phyloP scores from a whole-genome alignment of 208 protist genomes.

The Trypanosoma platydactyli region DNA sequence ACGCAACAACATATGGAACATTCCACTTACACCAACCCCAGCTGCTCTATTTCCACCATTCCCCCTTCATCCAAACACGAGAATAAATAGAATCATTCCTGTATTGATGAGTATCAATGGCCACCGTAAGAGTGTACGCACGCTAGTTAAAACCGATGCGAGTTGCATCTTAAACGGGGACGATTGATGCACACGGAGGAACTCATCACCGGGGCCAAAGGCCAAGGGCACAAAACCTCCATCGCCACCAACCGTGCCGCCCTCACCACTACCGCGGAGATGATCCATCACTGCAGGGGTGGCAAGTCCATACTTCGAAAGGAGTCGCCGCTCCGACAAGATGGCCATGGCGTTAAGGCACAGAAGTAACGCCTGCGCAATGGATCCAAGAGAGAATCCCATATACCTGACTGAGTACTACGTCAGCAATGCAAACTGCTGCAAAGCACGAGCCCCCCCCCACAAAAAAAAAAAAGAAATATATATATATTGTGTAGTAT shows the following conservation, averaged over 20 bases:
- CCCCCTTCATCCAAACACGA: conserved; percentile 59
- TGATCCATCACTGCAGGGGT: conserved; percentile 30
- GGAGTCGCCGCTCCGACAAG: conserved; percentile 81
- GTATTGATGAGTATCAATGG: conserved; percentile 82
- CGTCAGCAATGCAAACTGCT: too few species aligned
- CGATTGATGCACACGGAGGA: background rate
- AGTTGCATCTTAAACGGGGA: conserved; percentile 47
- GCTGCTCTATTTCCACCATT: background rate
- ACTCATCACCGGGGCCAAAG: conserved; percentile 9
- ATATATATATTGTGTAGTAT: background rate
- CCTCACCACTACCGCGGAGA: conserved; percentile 2
- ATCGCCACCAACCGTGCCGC: conserved; percentile 18
- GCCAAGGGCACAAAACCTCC: background rate
- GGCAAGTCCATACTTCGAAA: conserved; percentile 70
- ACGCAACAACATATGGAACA: conserved; percentile 6
- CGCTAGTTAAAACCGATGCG: conserved; percentile 60
- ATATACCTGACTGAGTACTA: conserved; percentile 31
- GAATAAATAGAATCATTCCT: conserved; percentile 57
- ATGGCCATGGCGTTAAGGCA: conserved; percentile 82
- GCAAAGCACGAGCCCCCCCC: too few species aligned
- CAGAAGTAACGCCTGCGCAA: conserved; percentile 56
- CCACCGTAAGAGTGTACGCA: conserved; percentile 75
- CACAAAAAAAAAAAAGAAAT: conserved; percentile 10
- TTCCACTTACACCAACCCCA: background rate
- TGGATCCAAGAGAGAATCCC: conserved; percentile 69